Conservation (phyloP, 768 basidiomycete genomes). For the Tremella fuciformis region DNA sequence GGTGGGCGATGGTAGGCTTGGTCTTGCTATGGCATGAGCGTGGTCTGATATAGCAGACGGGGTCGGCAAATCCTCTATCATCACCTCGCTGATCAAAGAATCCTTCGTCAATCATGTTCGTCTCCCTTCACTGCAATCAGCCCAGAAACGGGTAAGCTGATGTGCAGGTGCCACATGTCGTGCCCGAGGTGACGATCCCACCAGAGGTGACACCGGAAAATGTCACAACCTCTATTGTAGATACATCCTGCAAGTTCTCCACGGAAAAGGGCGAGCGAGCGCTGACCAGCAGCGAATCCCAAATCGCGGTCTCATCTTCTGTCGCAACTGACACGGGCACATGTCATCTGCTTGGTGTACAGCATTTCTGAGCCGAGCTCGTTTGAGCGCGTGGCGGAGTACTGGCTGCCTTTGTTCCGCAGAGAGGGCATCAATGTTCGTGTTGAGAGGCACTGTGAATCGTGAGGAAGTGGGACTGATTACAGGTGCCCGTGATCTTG, state of each 20-base stretch:
- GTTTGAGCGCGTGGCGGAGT: conserved; percentile 96
- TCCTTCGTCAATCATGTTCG: conserved; percentile 83
- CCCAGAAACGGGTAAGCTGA: background rate
- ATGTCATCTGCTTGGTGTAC: conserved; percentile 97
- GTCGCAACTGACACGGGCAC: conserved; percentile 91
- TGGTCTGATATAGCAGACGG: conserved; percentile 62
- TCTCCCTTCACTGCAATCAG: conserved; percentile 1
- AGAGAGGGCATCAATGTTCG: conserved; percentile 90
- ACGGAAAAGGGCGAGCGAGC: conserved; percentile 5
- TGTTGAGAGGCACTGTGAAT: conserved; percentile 9
- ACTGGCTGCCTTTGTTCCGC: conserved; percentile 94
- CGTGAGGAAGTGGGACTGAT: conserved; percentile 5
- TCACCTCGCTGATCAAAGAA: conserved; percentile 95
- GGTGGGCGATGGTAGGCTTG: conserved; percentile 43
- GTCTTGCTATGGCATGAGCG: background rate
- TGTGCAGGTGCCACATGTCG: conserved; percentile 80
- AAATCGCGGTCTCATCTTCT: conserved; percentile 85
- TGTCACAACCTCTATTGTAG: conserved; percentile 95
- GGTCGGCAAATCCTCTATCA: conserved; percentile 95
- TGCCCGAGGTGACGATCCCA: conserved; percentile 96
- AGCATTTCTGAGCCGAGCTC: conserved; percentile 93
- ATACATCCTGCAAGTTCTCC: conserved; percentile 76
- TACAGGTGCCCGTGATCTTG: conserved; percentile 87
- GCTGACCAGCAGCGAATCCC: conserved; percentile 63
- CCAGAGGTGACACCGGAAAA: conserved; percentile 96